Base-by-base conservation (phyloP, 495 filamentous ascomycete species). In the Aspergillus funiculosus region DNA sequence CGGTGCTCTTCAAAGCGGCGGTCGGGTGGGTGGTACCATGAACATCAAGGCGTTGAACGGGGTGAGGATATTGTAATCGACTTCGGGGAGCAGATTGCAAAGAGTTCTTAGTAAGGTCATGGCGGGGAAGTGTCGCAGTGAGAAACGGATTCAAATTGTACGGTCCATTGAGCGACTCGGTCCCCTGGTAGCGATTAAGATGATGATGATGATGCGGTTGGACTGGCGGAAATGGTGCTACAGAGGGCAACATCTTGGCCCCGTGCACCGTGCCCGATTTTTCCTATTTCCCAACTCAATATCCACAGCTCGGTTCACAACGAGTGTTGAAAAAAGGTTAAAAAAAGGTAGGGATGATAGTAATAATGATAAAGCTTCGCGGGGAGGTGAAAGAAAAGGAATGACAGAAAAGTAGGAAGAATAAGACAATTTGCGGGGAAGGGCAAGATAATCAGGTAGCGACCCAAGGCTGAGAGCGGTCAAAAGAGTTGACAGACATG, bases 141-240 rank as follows among this genome's bases (percentile, higher is more conserved):
- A 66, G 61, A 25, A 38, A 40, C 24, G 66, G 51, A 44, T 62
- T 60, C 38, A 57, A 22, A 45, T 63, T 61, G 58, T 71, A 67
- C 11, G 58, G 49, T 30, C 49, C 55, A 32, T 60, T 50, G 26
- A 53, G n/a, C 29, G 53, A 44, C 41, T 65, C 67, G 36, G 60
- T 34, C 14, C 59, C 41, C 34, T 59, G 58, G 49, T 66, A 55
- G 32, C 66, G 60, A 39, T 59, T 59, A 8, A 70, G 48, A 50
- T 68, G 68, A 24, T 72, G 48, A 50, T 68, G 68, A 24, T 72
- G 67, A 53, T 73, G 69, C 26, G 68, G 69, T 54, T 73, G 69
- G 45, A 70, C 66, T 50, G 64, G 60, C 43, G 68, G 67, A 26
- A 69, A 69, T 15, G 57, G 60, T 45, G 68, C 63, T 59, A 72